Evolutionary conservation across 179 eudicot genomes (phyloP).

Genomic region (Dionaea muscipula): DNA sequence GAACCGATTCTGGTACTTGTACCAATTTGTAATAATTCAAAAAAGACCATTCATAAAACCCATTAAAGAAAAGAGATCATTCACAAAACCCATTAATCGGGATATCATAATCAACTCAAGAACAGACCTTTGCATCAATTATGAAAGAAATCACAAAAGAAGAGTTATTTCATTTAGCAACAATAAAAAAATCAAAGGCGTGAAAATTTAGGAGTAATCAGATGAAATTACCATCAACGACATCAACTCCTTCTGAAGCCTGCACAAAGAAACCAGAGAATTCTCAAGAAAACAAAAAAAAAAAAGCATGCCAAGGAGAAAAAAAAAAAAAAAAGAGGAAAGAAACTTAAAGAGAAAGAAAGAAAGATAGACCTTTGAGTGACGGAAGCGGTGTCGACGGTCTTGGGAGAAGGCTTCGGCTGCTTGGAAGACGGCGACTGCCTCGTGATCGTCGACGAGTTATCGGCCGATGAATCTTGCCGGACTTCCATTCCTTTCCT

Average conservation of each 20-base stretch:
- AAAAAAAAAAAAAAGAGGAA: neutral
- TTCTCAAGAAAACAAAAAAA: neutral
- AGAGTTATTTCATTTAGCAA: neutral
- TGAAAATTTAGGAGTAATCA: neutral
- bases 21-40: too few species aligned
- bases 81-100: too few species aligned
- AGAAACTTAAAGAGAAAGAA: neutral
- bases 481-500: constrained; percentile 39
- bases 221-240: constrained; percentile 31
- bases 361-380: constrained; percentile 26
- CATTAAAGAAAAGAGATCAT: too few species aligned
- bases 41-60: too few species aligned
- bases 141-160: neutral
- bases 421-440: constrained; percentile 22
- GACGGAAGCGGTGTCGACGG: constrained; percentile 35
- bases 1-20: too few species aligned
- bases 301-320: neutral
- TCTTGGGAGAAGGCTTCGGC: constrained; percentile 17
- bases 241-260: constrained; percentile 52
- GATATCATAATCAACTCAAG: too few species aligned
- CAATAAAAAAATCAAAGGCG: neutral
- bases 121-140: too few species aligned
- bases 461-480: constrained; percentile 14
- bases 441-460: constrained; percentile 14
- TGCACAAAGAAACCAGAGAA: constrained; percentile 13